These are phyloP conservation scores for Septoria linicola DNA, from an alignment of 2,329 filamentous ascomycete species.

Conservation along the genomic window DNA sequence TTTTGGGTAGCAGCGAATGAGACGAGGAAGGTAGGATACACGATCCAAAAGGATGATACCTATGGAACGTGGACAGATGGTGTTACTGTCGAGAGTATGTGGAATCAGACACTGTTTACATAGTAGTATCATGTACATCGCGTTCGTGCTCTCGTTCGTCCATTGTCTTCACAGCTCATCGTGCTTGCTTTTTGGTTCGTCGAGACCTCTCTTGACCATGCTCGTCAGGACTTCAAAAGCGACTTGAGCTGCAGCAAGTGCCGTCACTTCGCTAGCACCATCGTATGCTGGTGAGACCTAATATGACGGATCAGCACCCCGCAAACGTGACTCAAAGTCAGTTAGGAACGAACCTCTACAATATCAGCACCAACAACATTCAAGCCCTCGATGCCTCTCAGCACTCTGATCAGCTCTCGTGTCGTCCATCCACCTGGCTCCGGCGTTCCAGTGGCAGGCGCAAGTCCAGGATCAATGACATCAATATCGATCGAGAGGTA, in stretches of 20 bases:
- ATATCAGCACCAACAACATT: conserved; percentile 85
- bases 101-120: conserved; percentile 44
- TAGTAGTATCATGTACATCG: too few relatives aligned
- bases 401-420: conserved; percentile 77
- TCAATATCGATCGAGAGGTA: conserved; percentile 82
- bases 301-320: too few relatives aligned
- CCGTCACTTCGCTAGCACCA: conserved; percentile 74
- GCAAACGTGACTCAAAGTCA: too few relatives aligned
- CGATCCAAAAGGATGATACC: conserved; percentile 47
- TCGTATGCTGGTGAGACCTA: conserved; percentile 78
- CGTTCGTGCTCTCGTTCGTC: too few relatives aligned
- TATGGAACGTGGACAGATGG: conserved; percentile 46
- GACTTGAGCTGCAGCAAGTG: conserved; percentile 78
- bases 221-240: conserved; percentile 82
- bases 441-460: conserved; percentile 70
- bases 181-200: conserved; percentile 18
- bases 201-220: conserved; percentile 56
- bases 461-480: conserved; percentile 70
- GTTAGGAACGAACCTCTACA: too few relatives aligned
- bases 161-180: conserved; percentile 12
- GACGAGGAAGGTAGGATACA: conserved; percentile 48
- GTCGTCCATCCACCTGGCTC: conserved; percentile 92
- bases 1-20: conserved; percentile 52
- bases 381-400: conserved; percentile 76
- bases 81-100: conserved; percentile 55